Conservation (phyloP, 2,329 filamentous ascomycete genomes). For the Paraphoma sp. region DNA sequence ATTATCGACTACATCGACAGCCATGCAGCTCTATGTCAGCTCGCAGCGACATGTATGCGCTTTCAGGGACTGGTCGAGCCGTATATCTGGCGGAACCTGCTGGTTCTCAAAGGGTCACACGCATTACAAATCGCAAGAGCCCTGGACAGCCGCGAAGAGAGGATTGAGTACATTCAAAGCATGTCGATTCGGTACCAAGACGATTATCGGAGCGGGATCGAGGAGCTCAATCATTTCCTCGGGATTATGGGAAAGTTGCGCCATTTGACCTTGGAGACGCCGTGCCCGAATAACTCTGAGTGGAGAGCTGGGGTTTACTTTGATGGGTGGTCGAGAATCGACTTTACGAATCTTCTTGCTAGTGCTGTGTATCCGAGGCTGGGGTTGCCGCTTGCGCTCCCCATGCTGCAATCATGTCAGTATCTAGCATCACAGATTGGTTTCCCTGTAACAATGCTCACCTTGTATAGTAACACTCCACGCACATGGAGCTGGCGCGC, state of each 20-base stretch:
- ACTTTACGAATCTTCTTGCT: conserved; percentile 40
- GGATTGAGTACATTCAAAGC: conserved; percentile 33
- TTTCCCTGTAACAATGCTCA: conserved; percentile 13
- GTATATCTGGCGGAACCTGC: conserved; percentile 40
- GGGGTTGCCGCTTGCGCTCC: conserved; percentile 20
- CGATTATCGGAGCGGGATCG: conserved; percentile 32
- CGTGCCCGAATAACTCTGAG: conserved; percentile 45
- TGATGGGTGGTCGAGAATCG: conserved; percentile 36
- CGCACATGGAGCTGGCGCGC: conserved; percentile 34
- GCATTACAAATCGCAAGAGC: conserved; percentile 30
- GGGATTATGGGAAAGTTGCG: conserved; percentile 35
- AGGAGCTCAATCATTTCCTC: conserved; percentile 36
- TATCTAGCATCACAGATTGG: not conserved
- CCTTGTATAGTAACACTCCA: conserved; percentile 37
- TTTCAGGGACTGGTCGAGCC: conserved; percentile 42
- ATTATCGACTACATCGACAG: conserved; percentile 42
- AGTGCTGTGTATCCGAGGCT: conserved; percentile 27
- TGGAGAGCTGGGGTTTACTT: conserved; percentile 31
- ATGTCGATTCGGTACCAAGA: conserved; percentile 39
- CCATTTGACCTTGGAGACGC: conserved; percentile 41
- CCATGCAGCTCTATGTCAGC: conserved; percentile 27
- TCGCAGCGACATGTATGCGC: conserved; percentile 39
- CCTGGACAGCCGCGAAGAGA: conserved; percentile 29
- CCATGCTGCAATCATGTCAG: conserved; percentile 42
- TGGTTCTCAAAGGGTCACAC: conserved; percentile 34